These are phyloP conservation scores for Curvularia sp. DNA, from an alignment of 2,329 filamentous ascomycete species.

Conservation along the genomic window DNA sequence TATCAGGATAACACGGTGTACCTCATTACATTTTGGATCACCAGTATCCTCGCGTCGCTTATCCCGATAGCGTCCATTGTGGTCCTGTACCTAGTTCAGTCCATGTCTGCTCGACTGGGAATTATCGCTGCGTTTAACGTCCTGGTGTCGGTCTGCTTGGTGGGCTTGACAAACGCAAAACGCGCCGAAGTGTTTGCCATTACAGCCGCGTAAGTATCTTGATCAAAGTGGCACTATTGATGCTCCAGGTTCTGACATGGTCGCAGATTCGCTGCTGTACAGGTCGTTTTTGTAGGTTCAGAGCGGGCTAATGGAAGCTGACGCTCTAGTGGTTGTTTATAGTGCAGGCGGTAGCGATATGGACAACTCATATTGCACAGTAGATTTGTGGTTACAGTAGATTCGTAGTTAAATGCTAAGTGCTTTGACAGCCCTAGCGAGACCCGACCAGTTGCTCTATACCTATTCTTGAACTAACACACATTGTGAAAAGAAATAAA, in stretches of 20 bases:
- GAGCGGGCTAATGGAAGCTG: background rate
- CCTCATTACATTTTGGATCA: background rate
- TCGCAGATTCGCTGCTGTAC: slow-evolving; percentile 5
- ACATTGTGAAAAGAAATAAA: background rate
- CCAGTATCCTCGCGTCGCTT: slow-evolving; percentile 5
- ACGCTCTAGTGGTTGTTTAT: no score
- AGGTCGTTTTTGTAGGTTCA: slow-evolving; percentile 8
- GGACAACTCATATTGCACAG: no score
- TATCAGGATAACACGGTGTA: slow-evolving; percentile 1
- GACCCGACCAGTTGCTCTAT: background rate
- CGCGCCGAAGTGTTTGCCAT: slow-evolving; percentile 4
- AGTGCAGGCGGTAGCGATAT: background rate
- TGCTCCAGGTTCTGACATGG: background rate
- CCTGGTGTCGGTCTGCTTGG: background rate
- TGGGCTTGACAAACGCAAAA: background rate
- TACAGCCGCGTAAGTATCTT: slow-evolving; percentile 5
- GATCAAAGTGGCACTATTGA: no score
- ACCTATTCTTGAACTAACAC: background rate
- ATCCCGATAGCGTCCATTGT: slow-evolving; percentile 4
- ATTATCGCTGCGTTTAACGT: slow-evolving; percentile 1
- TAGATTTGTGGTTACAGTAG: background rate
- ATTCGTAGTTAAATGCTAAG: background rate
- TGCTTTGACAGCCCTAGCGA: background rate
- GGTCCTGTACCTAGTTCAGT: background rate
- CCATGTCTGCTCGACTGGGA: background rate